These are phyloP conservation scores for Fusarium verrucosum DNA, from an alignment of 2,329 filamentous ascomycete genomes.

Conservation along the genomic window DNA sequence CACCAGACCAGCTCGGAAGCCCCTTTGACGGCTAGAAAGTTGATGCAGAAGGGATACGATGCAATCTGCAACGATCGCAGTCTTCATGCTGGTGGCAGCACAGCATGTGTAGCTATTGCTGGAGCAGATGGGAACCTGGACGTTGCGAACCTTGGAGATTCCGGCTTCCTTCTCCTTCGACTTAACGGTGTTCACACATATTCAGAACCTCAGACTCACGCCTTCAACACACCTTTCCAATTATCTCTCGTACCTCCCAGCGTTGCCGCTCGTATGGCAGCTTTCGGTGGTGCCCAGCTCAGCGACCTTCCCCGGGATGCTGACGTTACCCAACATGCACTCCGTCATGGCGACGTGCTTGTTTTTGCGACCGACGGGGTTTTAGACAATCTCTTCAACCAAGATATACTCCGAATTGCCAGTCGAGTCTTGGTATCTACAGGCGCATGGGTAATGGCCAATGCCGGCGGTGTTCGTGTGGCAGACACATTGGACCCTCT, in stretches of 20 bases:
- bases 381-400: conserved; percentile 93
- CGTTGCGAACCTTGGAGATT: conserved; percentile 94
- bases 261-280: conserved; percentile 79
- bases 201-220: conserved; percentile 90
- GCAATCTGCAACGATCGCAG: conserved; percentile 76
- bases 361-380: conserved; percentile 94
- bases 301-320: conserved; percentile 87
- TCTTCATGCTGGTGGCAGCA: conserved; percentile 87
- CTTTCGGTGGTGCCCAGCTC: conserved; percentile 84
- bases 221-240: conserved; percentile 97
- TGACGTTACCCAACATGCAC: conserved; percentile 76
- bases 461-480: conserved; percentile 68
- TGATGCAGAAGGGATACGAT: conserved; percentile 88
- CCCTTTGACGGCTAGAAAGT: conserved; percentile 67
- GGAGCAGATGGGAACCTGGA: conserved; percentile 78
- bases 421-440: conserved; percentile 77
- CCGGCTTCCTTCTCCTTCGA: conserved; percentile 87
- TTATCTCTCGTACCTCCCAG: conserved; percentile 85
- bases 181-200: conserved; percentile 85
- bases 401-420: conserved; percentile 85
- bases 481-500: conserved; percentile 66
- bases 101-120: conserved; percentile 86
- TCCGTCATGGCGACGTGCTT: conserved; percentile 93
- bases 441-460: conserved; percentile 77
- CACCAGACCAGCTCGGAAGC: conserved; percentile 53